Base-by-base conservation (phyloP, 78 protist genomes). In the Dictyostelium purpureum region DNA sequence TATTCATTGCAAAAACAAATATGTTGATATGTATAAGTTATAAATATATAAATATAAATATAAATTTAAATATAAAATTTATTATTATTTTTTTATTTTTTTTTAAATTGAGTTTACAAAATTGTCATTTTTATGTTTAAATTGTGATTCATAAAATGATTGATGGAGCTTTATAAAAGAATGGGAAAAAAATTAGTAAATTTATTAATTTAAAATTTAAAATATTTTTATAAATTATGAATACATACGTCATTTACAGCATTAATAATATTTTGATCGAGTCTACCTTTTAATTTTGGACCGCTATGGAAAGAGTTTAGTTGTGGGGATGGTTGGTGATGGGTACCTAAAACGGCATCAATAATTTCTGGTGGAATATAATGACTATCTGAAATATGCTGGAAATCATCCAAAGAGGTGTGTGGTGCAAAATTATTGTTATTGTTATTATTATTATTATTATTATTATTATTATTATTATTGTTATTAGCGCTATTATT, bases 81-180 rank as follows among this genome's bases (percentile, higher is more conserved):
- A n/a, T n/a, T n/a, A n/a, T n/a, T n/a, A n/a, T n/a, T n/a, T n/a
- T n/a, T n/a, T n/a, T n/a, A n/a, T n/a, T n/a, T n/a, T n/a, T n/a
- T n/a, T n/a, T n/a, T 63, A 63, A 63, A 63, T 63, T 31, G 71
- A 63, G 35, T 63, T 63, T 33, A 63, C 71, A 63, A 63, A 63
- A 19, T 63, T 33, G 33, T 63, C 42, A 63, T 63, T 63, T 63
- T 63, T 28, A 14, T 63, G 71, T 63, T 24, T 63, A 63, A 33
- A 63, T 45, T 73, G 54, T 3, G 59, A 73, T 73, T 73, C 63
- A 73, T 73, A 73, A 28, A 73, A 73, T 26, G 79, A 73, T 73
- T 73, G 79, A 47, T 73, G 79, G 18, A 73, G 54, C 77, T 69
- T 18, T 35, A 6, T 24, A 19, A 1, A 9, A 18, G 21, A 37